Evolutionary conservation across 768 basidiomycete genomes (phyloP).

Genomic region (Phaffia tasmanica): DNA sequence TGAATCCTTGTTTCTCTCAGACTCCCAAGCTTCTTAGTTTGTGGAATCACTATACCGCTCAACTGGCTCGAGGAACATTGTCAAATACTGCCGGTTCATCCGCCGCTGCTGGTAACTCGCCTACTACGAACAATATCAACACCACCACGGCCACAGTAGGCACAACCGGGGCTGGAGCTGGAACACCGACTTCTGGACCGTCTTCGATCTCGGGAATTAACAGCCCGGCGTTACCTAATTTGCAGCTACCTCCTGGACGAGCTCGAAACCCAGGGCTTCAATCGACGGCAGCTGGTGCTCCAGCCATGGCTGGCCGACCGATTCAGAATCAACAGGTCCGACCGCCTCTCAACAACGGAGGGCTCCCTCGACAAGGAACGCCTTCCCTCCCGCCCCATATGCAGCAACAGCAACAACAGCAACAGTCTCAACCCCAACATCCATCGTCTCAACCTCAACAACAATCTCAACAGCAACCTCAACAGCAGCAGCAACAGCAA

Average conservation of each 20-base stretch:
- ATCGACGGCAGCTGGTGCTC: neutral
- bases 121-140: too few species aligned
- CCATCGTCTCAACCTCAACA: neutral
- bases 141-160: neutral
- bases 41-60: neutral
- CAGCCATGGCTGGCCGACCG: neutral
- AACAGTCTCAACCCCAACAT: neutral
- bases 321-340: slow-evolving; percentile 7
- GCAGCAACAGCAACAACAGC: slow-evolving; percentile 11
- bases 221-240: slow-evolving; percentile 14
- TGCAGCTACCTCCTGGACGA: slow-evolving; percentile 16
- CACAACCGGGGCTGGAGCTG: neutral
- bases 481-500: slow-evolving; percentile 2
- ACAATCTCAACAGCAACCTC: neutral
- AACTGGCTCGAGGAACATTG: slow-evolving; percentile 10
- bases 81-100: neutral
- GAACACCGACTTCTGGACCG: neutral
- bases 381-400: neutral
- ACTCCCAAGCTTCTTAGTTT: too few species aligned
- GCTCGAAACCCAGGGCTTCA: slow-evolving; percentile 11
- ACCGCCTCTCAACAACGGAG: neutral
- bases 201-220: slow-evolving; percentile 1
- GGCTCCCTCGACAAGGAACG: neutral
- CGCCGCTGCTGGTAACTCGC: neutral
- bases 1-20: too few species aligned